Evolutionary conservation across 768 basidiomycete genomes (phyloP).

Genomic region (Boletus rufocinnamomeus): DNA sequence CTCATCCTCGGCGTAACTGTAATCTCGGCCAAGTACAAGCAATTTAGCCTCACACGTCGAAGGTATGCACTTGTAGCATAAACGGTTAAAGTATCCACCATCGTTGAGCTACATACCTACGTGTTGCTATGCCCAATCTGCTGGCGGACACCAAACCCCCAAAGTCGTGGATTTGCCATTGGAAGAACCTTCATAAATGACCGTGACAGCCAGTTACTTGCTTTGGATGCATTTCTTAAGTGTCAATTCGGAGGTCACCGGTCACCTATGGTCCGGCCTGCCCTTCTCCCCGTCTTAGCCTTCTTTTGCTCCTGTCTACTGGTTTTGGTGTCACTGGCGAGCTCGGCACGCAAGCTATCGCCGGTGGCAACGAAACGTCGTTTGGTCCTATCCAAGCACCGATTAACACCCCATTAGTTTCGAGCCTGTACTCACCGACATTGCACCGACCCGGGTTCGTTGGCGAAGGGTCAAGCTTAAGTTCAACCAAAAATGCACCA

Average conservation of each 20-base stretch:
- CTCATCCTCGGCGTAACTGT: too few relatives aligned
- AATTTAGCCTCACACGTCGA: neutral
- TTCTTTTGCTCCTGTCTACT: neutral
- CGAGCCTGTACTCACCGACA: neutral
- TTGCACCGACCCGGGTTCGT: neutral
- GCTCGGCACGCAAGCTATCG: neutral
- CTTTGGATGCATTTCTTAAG: neutral
- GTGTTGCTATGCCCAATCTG: too few relatives aligned
- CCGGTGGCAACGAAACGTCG: neutral
- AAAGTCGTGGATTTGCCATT: neutral
- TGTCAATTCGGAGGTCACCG: neutral
- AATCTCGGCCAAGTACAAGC: neutral
- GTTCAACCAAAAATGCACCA: neutral
- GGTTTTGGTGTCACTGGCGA: neutral
- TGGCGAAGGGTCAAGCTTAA: neutral
- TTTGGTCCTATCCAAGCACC: neutral
- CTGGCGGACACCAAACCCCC: neutral
- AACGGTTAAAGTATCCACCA: neutral
- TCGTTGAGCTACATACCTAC: neutral
- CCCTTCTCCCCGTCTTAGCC: neutral
- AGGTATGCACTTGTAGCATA: neutral
- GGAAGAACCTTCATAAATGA: neutral
- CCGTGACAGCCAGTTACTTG: too few relatives aligned
- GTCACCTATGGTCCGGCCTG: neutral
- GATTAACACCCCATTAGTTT: neutral